These are phyloP conservation scores for Hypoxylon subgilvum DNA, from an alignment of 495 filamentous ascomycete species.

Conservation along the genomic window DNA sequence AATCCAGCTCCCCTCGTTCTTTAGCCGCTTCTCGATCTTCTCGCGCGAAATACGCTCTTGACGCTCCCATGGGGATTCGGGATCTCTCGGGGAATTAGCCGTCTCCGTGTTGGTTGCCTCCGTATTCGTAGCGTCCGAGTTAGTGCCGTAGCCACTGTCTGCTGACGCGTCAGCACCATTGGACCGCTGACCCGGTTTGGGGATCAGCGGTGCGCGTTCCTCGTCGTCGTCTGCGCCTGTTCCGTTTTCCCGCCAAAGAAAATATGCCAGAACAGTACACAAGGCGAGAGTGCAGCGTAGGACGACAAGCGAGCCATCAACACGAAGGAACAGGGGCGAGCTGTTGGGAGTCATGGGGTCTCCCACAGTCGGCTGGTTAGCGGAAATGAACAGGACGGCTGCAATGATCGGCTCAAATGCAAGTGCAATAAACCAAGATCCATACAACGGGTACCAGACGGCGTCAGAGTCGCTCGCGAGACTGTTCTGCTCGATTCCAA, in stretches of 20 bases:
- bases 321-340: conserved; percentile 33
- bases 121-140: conserved; percentile 45
- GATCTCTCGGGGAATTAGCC: conserved; percentile 45
- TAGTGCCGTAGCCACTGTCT: conserved; percentile 55
- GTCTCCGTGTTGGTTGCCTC: conserved; percentile 41
- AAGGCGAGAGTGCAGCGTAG: conserved; percentile 43
- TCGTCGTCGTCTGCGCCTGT: conserved; percentile 50
- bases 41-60: conserved; percentile 57
- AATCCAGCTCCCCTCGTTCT: conserved; percentile 68
- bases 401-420: conserved; percentile 56
- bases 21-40: conserved; percentile 61
- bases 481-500: conserved; percentile 59
- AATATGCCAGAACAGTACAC: conserved; percentile 41
- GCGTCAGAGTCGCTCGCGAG: conserved; percentile 54
- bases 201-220: conserved; percentile 59
- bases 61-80: conserved; percentile 57
- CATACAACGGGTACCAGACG: conserved; percentile 68
- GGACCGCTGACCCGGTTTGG: conserved; percentile 40
- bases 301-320: conserved; percentile 44
- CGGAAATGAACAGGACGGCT: conserved; percentile 42
- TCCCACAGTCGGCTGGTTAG: conserved; percentile 16
- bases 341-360: conserved; percentile 12
- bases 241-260: conserved; percentile 40
- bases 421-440: conserved; percentile 60
- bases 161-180: conserved; percentile 35